Conservation (phyloP, 1,139 yeast genomes). For the Yamadazyma oceani region DNA sequence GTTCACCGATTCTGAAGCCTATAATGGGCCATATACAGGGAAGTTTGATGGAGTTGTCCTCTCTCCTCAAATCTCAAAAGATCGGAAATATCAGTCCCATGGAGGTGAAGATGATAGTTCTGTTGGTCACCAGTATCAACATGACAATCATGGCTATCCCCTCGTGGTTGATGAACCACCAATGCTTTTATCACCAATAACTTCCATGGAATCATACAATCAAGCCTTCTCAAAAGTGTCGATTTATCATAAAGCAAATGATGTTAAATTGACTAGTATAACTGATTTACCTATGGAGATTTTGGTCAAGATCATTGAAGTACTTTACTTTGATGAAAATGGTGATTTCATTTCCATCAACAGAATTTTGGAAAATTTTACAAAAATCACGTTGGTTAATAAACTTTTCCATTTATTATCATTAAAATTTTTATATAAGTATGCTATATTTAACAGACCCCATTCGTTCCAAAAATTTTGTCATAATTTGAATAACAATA, state of each 20-base stretch:
- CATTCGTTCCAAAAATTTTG: conserved; percentile 76
- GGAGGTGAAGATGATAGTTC: no score
- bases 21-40: conserved; percentile 2
- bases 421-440: conserved; percentile 54
- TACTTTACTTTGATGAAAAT: conserved; percentile 43
- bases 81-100: no score
- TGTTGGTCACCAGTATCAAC: no score
- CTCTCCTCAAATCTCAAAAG: conserved; percentile 11
- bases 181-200: conserved; percentile 37
- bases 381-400: conserved; percentile 30
- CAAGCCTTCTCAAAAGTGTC: conserved; percentile 7
- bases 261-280: conserved; percentile 10
- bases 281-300: conserved; percentile 41
- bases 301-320: conserved; percentile 42
- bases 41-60: conserved; percentile 10
- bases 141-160: background rate
- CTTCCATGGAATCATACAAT: conserved; percentile 31
- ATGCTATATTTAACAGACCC: conserved; percentile 76
- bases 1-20: background rate
- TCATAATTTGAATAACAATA: conserved; percentile 50
- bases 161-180: conserved; percentile 16
- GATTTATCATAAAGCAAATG: conserved; percentile 5
- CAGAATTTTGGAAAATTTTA: conserved; percentile 42
- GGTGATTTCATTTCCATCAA: conserved; percentile 34
- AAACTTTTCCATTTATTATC: conserved; percentile 35